Percentiles rank a stretch among this genome's conserved stretches.
These are phyloP conservation scores for Phalaenopsis hybrid DNA, from an alignment of 116 monocot genomes.

Conservation along the genomic window DNA sequence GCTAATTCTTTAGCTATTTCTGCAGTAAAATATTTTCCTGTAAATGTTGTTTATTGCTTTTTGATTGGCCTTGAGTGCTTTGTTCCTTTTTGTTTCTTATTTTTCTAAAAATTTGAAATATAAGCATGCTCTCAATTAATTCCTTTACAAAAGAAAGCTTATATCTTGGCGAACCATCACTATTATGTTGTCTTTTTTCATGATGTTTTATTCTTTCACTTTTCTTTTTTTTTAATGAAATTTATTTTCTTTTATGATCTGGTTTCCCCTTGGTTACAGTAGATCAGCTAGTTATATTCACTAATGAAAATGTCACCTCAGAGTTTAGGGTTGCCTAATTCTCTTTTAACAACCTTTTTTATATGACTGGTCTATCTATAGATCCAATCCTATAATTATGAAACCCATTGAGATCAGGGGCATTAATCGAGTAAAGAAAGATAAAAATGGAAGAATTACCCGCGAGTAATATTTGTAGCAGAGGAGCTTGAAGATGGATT, in stretches of 20 bases:
- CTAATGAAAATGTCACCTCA: neutral
- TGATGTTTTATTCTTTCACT: neutral
- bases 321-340: neutral
- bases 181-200: neutral
- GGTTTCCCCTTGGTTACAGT: neutral
- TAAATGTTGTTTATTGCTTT: neutral
- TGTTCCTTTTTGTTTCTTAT: neutral
- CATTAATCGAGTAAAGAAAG: neutral
- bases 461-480: neutral
- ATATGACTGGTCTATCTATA: neutral
- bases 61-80: neutral
- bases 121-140: neutral
- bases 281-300: neutral
- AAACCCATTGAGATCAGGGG: neutral
- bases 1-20: neutral
- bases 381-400: neutral
- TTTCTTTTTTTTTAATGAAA: neutral
- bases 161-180: neutral
- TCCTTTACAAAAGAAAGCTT: neutral
- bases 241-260: neutral
- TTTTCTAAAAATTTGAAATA: neutral
- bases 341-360: neutral
- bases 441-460: no score
- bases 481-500: neutral
- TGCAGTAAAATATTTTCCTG: conserved; percentile 4